Evolutionary conservation across 306 rosid species (phyloP).

Genomic region (Heteromeles arbutifolia): DNA sequence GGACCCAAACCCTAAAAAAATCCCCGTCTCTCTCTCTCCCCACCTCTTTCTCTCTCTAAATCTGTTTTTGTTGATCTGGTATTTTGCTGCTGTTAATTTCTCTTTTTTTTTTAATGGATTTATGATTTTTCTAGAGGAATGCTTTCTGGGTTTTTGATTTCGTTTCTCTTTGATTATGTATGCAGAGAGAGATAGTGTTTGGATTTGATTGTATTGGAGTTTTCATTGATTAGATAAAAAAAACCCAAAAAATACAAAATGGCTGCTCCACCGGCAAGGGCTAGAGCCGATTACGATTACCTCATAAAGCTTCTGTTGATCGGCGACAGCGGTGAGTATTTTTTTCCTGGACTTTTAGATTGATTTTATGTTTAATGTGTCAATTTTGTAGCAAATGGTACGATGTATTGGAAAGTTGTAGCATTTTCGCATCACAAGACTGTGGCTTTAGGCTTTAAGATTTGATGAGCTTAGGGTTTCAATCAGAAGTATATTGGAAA

Average conservation of each 20-base stretch:
- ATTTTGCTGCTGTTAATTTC: constrained; percentile 11
- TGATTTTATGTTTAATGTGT: neutral
- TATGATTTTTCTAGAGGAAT: constrained; percentile 4
- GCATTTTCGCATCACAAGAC: neutral
- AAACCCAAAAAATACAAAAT: constrained; percentile 21
- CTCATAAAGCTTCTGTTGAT: constrained; percentile 91
- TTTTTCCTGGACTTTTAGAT: neutral
- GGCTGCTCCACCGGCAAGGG: constrained; percentile 99
- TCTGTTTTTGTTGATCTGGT: constrained; percentile 28
- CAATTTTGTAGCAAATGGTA: neutral
- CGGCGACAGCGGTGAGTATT: constrained; percentile 79
- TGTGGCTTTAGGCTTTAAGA: neutral
- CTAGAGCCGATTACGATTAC: constrained; percentile 96
- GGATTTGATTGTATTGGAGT: constrained; percentile 8
- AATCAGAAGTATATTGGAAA: too few relatives aligned
- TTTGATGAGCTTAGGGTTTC: neutral
- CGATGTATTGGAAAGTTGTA: neutral
- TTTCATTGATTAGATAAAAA: neutral
- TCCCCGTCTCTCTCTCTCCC: neutral
- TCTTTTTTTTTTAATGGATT: neutral
- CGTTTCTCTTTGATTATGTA: neutral
- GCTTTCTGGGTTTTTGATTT: neutral
- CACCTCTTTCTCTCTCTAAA: constrained; percentile 25
- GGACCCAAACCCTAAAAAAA: neutral
- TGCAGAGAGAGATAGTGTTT: constrained; percentile 12